Base-by-base conservation (phyloP, 768 basidiomycete species). In the Termitomyces sp. region DNA sequence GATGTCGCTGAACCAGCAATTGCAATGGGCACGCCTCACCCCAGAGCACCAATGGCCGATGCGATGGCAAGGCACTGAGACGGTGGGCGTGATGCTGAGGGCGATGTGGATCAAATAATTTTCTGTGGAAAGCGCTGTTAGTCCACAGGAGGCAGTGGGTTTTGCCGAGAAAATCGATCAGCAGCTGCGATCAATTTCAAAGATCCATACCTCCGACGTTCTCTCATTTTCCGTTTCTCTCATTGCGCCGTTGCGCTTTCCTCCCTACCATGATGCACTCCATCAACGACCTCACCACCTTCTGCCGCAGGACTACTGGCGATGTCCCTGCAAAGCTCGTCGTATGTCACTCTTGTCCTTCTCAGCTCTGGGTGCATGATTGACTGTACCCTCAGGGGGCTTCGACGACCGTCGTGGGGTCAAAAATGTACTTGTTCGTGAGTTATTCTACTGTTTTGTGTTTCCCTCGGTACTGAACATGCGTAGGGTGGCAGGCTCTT, bases 261-360 rank as follows among this genome's bases (percentile, higher is more conserved):
- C 64, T 59, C 63, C 58, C 58, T 42, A 57, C 48, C 24, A 79
- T 78, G 77, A 76, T 82, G 53, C 90, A 93, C 69, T 91, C 92
- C 52, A 91, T 95, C 64, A 91, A 91, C 67, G 93, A 95, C 75
- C 78, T 95, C 66, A 93, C 92, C 11, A 93, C 93, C 1, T 91
- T 85, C 68, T 89, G 88, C 69, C 82, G 89, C 61, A 87, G 87
- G 70, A 91, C 93, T 0, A 82, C 81, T 0, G 94, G 93, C 48
- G 88, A 93, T 81, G 87, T 94, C 22, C 93, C 94, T 12, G 86
- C 91, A 46, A 92, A 89, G 68, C 86, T 95, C 46, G 90, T 95
- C 59, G 92, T 92, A 77, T 59, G 90, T 80, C n/a, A 58, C 30
- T 50, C 9, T 39, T 24, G 34, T 33, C 58, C 41, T 49, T 36